Evolutionary conservation across 148 eudicot species (phyloP).

Genomic region (Nepenthes gracilis): DNA sequence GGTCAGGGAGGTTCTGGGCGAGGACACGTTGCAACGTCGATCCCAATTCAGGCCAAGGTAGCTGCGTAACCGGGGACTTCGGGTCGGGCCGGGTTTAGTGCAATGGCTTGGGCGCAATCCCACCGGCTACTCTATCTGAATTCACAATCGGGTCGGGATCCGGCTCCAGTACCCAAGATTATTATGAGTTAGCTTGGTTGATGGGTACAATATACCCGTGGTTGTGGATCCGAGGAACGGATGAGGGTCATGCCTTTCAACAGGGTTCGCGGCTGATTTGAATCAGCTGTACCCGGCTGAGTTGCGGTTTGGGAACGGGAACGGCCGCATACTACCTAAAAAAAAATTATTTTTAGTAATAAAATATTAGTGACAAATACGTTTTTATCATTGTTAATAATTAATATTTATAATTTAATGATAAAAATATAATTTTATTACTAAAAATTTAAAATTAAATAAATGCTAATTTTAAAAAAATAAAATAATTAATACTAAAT

Average conservation of each 20-base stretch:
- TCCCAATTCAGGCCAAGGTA: neutral
- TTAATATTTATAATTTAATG: no score
- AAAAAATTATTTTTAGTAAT: no score
- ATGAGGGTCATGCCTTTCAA: constrained; percentile 9
- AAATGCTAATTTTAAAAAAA: no score
- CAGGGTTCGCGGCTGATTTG: constrained; percentile 18
- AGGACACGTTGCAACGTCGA: constrained; percentile 63
- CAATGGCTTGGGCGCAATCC: constrained; percentile 7
- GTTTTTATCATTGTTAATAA: no score
- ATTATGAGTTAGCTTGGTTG: constrained; percentile 24
- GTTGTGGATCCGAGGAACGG: constrained; percentile 10
- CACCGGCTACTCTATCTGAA: constrained; percentile 17
- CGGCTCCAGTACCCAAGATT: constrained; percentile 6
- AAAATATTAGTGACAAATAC: no score
- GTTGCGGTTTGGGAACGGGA: constrained; percentile 10
- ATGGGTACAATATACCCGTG: constrained; percentile 24
- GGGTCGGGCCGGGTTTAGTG: constrained; percentile 6
- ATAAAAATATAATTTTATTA: no score
- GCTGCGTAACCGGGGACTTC: constrained; percentile 10
- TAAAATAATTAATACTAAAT: no score
- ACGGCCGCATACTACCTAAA: no score
- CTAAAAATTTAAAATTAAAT: no score
- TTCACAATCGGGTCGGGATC: constrained; percentile 12
- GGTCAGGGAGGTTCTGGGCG: constrained; percentile 96
- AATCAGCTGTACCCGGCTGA: constrained; percentile 20